phyloP scores from a whole-genome alignment of 139 green algal species.

The Chlorella vulgaris region DNA sequence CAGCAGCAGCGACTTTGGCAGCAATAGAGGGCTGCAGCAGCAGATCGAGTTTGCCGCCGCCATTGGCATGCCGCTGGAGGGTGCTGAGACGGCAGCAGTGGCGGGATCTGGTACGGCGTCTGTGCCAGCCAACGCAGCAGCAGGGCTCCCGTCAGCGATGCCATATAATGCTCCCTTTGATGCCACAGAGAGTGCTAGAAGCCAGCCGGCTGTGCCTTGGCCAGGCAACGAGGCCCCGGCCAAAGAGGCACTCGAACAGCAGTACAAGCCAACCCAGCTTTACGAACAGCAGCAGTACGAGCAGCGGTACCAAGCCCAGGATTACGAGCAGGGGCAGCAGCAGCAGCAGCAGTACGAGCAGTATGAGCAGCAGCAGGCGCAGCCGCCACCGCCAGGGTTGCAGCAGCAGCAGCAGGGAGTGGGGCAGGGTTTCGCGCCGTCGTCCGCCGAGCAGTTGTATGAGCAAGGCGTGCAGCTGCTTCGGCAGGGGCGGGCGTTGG shows the following conservation, averaged over 20 bases:
- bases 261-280: too few species aligned
- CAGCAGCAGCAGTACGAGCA: background rate
- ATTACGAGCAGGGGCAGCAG: background rate
- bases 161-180: too few species aligned
- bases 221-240: too few species aligned
- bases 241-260: too few species aligned
- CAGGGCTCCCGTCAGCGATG: too few species aligned
- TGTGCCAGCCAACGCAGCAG: too few species aligned
- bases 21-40: constrained; percentile 10
- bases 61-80: constrained; percentile 3
- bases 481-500: constrained; percentile 9
- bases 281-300: too few species aligned
- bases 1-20: background rate
- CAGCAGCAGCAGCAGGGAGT: constrained; percentile 3
- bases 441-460: constrained; percentile 9
- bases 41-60: constrained; percentile 30
- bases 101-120: background rate
- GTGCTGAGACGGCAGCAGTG: constrained; percentile 9
- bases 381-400: background rate
- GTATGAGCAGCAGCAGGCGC: background rate
- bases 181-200: too few species aligned
- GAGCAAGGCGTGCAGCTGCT: constrained; percentile 25
- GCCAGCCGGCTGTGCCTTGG: too few species aligned
- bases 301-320: too few species aligned
- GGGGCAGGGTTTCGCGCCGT: background rate